Base-by-base conservation (phyloP, 768 basidiomycete species). In the Boletus coccyginus region DNA sequence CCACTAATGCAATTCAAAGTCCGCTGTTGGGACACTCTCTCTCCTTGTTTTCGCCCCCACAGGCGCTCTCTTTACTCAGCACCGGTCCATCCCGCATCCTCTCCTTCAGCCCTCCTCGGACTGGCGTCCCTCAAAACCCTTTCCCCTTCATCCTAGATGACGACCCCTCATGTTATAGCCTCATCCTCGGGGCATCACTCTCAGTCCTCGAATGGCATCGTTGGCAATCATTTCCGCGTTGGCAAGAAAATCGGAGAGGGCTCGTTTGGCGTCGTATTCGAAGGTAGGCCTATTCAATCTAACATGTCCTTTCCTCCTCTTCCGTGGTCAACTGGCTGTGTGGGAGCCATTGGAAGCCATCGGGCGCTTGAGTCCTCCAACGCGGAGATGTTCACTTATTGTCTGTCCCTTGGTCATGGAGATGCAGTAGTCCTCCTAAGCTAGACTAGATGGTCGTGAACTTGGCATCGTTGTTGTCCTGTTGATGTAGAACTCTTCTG, bases 161-260 rank as follows among this genome's bases (percentile, higher is more conserved):
- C 89, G 55, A 90, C 90, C 56, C 86, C 89, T 60, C 90, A 92
- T 77, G 87, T 91, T 70, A 87, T 92, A 62, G 84, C 90, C 47
- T 88, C 89, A 40, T 89, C 88, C 57, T 88, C 84, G 44, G 76
- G 76, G 21, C 87, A 88, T 73, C 85, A 82, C 50, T 80, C 84
- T 17, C 83, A 84, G 66, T 79, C 84, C 31, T 80, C 75, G 40
- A 88, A 85, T 72, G 84, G 88, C 65, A 83, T 92, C 71, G 87
- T 92, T 56, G 90, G 90, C 42, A 85, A 79, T 66, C 84, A 90
- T 70, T 92, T 84, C 70, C 82, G 90, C 60, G 94, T 98, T 50
- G 96, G 96, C 49, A 94, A 96, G 82, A 98, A 98, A 85, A 96
- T 98, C 71, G 96, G 96, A 46, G 96, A 99, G 76, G 96, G 96